These are phyloP conservation scores for Trapa incisa DNA, from an alignment of 345 rosid species.

Conservation along the genomic window DNA sequence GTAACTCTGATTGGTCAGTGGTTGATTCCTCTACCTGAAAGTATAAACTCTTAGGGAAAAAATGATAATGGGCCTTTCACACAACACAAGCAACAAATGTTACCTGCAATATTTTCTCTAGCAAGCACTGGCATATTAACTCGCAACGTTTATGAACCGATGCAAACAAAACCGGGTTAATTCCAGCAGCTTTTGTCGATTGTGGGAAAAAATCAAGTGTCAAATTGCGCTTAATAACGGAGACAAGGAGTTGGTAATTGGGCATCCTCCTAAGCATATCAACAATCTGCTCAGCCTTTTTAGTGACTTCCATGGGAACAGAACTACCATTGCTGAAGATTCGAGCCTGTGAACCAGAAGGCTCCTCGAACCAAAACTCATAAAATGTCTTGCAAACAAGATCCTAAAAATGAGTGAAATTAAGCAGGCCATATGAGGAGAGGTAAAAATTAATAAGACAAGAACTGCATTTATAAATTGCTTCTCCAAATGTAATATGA, in stretches of 20 bases:
- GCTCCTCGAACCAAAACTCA: constrained; percentile 98
- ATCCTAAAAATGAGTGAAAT: constrained; percentile 40
- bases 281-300: constrained; percentile 94
- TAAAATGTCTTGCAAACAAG: constrained; percentile 97
- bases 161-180: constrained; percentile 73
- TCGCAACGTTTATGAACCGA: constrained; percentile 89
- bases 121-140: constrained; percentile 88
- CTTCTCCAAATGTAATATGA: not conserved
- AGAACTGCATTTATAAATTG: not conserved
- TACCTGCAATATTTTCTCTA: constrained; percentile 95
- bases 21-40: constrained; percentile 80
- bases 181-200: constrained; percentile 93
- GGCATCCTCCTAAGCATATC: constrained; percentile 69
- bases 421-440: not conserved
- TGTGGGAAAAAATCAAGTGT: constrained; percentile 92
- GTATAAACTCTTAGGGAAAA: constrained; percentile 11
- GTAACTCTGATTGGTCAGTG: constrained; percentile 48
- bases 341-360: constrained; percentile 56
- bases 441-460: not conserved
- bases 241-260: constrained; percentile 75
- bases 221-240: constrained; percentile 76
- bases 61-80: constrained; percentile 8
- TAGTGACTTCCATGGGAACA: constrained; percentile 77
- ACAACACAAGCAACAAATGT: constrained; percentile 2
- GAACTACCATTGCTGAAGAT: constrained; percentile 74